Base-by-base conservation (phyloP, 2,329 filamentous ascomycete species). In the Colletotrichum echinochloae region DNA sequence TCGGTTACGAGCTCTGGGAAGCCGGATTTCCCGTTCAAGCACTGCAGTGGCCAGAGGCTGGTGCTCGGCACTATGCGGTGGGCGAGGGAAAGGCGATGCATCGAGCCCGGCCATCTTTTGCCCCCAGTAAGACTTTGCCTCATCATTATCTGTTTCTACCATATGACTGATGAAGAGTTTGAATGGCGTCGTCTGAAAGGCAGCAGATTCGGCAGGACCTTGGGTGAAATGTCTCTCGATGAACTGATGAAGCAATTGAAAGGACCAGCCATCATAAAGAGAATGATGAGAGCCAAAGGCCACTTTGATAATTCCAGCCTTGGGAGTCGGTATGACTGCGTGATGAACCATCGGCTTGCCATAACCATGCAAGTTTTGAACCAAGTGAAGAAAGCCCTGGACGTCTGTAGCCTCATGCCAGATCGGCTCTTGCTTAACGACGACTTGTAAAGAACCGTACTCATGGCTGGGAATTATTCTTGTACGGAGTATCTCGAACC, bases 221-320 rank as follows among this genome's bases (percentile, higher is more conserved):
- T 14, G 26, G 16, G 44, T 3, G 5, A 39, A 20, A 8, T 54
- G 23, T 26, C 12, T n/a, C 39, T 66, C 64, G n/a, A 66, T 33
- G 37, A 41, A 52, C 23, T 52, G 46, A n/a, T 46, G 64, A 48
- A 66, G 11, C 20, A 66, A 33, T 5, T 28, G 35, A 2, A 66
- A 14, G 5, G 64, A 66, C 64, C 64, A 66, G 14, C 77, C 77
- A 63, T 79, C 78, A 26, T 78, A 79, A 2, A 79, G 70, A 11
- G 78, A 75, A 46, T 80, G 78, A 12, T 80, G 78, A 0, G 76
- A 73, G 1, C 77, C 79, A 74, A 77, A 79, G 0, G 79, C 73
- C 5, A 79, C 77, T 8, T 51, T 55, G 74, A 78, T 5, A 39
- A 18, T 60, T 51, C 51, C 51, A n/a, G 56, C 11, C 16, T 62